phyloP scores from a whole-genome alignment of 768 basidiomycete species.

The Thelephora ganbajun region DNA sequence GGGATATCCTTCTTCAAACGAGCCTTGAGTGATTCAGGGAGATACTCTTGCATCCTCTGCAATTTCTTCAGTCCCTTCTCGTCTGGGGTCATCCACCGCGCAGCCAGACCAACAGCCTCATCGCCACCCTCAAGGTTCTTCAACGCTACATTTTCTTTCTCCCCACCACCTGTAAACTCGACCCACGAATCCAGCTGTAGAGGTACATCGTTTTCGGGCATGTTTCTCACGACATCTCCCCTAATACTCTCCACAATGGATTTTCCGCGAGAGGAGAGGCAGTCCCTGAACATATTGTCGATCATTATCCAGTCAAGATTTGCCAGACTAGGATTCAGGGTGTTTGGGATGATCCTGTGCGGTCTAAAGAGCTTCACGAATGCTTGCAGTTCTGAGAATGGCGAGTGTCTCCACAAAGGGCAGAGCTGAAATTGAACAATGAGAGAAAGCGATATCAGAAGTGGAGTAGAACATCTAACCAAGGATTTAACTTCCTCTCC shows the following conservation, averaged over 20 bases:
- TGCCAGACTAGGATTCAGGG: constrained; percentile 34
- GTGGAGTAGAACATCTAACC: constrained; percentile 27
- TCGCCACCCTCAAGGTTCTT: constrained; percentile 52
- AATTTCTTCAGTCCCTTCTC: constrained; percentile 30
- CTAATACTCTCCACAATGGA: constrained; percentile 8
- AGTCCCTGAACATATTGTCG: constrained; percentile 49
- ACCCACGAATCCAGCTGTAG: constrained; percentile 5
- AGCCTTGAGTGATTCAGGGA: constrained; percentile 22
- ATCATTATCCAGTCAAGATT: constrained; percentile 67
- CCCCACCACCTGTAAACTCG: constrained; percentile 8
- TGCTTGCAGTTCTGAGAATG: constrained; percentile 69
- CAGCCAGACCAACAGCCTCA: constrained; percentile 29
- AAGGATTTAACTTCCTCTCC: constrained; percentile 42
- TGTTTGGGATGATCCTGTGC: constrained; percentile 65
- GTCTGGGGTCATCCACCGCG: constrained; percentile 37
- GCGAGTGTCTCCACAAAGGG: constrained; percentile 77
- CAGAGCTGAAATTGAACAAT: constrained; percentile 39
- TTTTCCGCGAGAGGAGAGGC: constrained; percentile 25
- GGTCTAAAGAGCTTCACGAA: constrained; percentile 81
- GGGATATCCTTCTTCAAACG: constrained; percentile 17
- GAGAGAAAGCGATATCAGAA: not conserved
- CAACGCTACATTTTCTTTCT: constrained; percentile 35
- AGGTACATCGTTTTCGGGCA: constrained; percentile 2
- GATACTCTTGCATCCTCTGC: constrained; percentile 27
- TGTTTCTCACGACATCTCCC: constrained; percentile 1